Conservation (phyloP, 805 yeast species). For the Candida succiphila region DNA sequence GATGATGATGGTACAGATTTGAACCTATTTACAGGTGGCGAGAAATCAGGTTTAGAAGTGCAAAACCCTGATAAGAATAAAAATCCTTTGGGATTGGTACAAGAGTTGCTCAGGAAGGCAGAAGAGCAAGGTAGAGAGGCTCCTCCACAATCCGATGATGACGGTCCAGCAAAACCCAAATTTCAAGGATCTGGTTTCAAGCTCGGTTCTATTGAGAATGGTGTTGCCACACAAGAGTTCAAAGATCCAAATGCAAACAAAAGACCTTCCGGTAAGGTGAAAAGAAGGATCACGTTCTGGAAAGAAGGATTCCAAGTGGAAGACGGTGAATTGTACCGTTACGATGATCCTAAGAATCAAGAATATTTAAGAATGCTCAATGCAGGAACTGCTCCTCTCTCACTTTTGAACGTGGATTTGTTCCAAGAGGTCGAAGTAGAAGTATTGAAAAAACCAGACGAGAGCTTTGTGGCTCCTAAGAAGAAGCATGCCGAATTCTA, state of each 20-base stretch:
- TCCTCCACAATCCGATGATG: slow-evolving; percentile 16
- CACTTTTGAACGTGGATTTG: slow-evolving; percentile 68
- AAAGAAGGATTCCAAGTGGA: slow-evolving; percentile 93
- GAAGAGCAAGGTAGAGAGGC: slow-evolving; percentile 47
- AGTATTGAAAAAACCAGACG: slow-evolving; percentile 73
- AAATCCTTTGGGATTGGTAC: slow-evolving; percentile 33
- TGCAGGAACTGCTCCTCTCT: slow-evolving; percentile 85
- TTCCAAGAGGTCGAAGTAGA: slow-evolving; percentile 93
- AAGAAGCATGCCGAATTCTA: slow-evolving; percentile 52
- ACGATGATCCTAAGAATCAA: slow-evolving; percentile 88
- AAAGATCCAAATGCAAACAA: slow-evolving; percentile 22
- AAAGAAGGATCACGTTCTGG: slow-evolving; percentile 89
- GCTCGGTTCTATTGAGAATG: slow-evolving; percentile 35
- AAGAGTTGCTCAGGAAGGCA: slow-evolving; percentile 57
- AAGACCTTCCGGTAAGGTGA: slow-evolving; percentile 37
- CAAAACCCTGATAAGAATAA: slow-evolving; percentile 50
- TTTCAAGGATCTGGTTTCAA: slow-evolving; percentile 46
- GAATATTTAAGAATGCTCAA: slow-evolving; percentile 70
- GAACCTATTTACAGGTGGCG: slow-evolving; percentile 48
- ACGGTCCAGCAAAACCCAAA: slow-evolving; percentile 16
- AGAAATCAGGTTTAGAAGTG: slow-evolving; percentile 70
- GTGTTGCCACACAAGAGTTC: slow-evolving; percentile 20
- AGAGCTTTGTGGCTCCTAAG: slow-evolving; percentile 55
- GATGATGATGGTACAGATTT: slow-evolving; percentile 25
- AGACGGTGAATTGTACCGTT: slow-evolving; percentile 76